These are phyloP conservation scores for Friedmanniomyces endolithicus DNA, from an alignment of 495 filamentous ascomycete genomes.

Conservation along the genomic window DNA sequence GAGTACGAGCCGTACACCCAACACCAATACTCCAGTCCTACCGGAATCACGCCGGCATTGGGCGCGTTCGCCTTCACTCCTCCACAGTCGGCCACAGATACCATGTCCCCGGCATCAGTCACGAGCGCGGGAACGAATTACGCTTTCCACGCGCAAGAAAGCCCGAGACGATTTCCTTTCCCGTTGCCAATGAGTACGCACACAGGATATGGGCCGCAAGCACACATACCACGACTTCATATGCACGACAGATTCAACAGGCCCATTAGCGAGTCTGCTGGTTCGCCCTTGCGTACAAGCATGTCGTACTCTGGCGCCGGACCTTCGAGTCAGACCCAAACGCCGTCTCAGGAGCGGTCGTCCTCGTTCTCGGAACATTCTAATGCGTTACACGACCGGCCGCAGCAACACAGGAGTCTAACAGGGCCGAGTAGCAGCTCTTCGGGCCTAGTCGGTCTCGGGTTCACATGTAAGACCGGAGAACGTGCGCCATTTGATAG, in stretches of 20 bases:
- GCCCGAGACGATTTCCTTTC: constrained; percentile 24
- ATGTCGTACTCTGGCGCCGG: constrained; percentile 27
- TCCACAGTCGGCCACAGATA: constrained; percentile 31
- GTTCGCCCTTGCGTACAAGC: constrained; percentile 29
- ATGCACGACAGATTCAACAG: constrained; percentile 26
- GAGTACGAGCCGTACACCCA: constrained; percentile 30
- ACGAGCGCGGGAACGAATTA: constrained; percentile 22
- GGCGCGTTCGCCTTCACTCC: constrained; percentile 48
- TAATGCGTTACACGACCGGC: not conserved
- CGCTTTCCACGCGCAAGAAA: constrained; percentile 18
- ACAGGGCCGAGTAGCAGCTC: not conserved
- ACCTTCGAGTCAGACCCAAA: not conserved
- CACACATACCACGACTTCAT: constrained; percentile 27
- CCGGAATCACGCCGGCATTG: constrained; percentile 50
- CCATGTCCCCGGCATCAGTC: constrained; percentile 27
- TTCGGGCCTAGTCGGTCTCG: constrained; percentile 27
- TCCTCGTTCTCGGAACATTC: constrained; percentile 13
- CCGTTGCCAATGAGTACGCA: constrained; percentile 17
- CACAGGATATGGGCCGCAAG: constrained; percentile 14
- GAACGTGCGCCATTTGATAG: constrained; percentile 4
- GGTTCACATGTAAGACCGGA: constrained; percentile 29
- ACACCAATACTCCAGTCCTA: constrained; percentile 44
- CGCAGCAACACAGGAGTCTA: constrained; percentile 13
- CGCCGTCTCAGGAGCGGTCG: constrained; percentile 1
- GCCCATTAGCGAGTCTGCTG: constrained; percentile 17